These are phyloP conservation scores for Apiotrichum mycotoxinovorans DNA, from an alignment of 1,284 basidiomycete species.

Conservation along the genomic window DNA sequence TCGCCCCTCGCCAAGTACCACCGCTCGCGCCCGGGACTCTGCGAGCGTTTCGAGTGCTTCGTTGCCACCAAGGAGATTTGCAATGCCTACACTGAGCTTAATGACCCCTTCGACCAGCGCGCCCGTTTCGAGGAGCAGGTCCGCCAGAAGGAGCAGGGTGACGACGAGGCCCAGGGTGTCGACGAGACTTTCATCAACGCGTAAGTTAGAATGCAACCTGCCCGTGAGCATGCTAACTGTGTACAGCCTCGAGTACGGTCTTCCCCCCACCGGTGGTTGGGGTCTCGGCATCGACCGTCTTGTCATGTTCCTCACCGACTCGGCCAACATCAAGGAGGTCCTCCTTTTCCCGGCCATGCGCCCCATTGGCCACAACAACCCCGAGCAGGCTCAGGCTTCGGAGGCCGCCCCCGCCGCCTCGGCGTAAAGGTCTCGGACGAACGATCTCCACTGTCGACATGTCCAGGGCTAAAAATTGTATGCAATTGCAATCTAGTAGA, in stretches of 20 bases:
- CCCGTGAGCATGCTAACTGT: background rate
- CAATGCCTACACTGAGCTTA: constrained; percentile 97
- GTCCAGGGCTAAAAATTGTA: background rate
- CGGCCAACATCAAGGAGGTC: constrained; percentile 62
- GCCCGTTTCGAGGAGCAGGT: constrained; percentile 93
- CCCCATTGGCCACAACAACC: constrained; percentile 37
- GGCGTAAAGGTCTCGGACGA: background rate
- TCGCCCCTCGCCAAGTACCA: constrained; percentile 97
- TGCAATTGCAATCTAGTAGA: background rate
- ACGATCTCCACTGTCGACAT: background rate
- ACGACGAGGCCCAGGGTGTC: constrained; percentile 96
- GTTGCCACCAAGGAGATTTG: constrained; percentile 98
- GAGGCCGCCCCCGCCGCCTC: background rate
- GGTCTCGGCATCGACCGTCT: constrained; percentile 89
- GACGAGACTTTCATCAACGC: constrained; percentile 93
- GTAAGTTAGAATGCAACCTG: constrained; percentile 54
- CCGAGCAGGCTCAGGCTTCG: background rate
- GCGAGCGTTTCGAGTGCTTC: constrained; percentile 98
- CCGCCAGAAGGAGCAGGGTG: constrained; percentile 91
- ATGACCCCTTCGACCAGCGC: constrained; percentile 95
- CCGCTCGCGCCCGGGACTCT: constrained; percentile 85
- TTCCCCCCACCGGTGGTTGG: constrained; percentile 97
- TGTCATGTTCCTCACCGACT: constrained; percentile 94
- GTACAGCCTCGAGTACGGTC: constrained; percentile 86
- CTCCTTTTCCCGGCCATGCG: constrained; percentile 52